phyloP scores from a whole-genome alignment of 2,329 filamentous ascomycete species.

The Zelopaecilomyces penicillatus region DNA sequence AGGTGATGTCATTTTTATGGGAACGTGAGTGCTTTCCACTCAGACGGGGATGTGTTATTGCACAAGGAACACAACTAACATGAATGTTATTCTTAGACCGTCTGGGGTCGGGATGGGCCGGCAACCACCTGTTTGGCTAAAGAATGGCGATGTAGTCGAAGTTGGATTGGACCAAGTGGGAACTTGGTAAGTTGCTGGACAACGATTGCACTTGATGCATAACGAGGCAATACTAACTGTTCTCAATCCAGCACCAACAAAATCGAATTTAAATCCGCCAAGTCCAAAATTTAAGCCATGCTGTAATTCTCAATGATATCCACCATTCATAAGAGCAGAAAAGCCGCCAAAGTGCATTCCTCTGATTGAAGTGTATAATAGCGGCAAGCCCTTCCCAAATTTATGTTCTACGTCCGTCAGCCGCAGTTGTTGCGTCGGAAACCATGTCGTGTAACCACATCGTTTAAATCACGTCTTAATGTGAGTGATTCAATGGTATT shows the following conservation, averaged over 20 bases:
- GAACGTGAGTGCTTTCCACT: constrained; percentile 38
- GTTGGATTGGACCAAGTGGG: constrained; percentile 60
- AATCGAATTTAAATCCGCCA: constrained; percentile 21
- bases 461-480: too few species aligned
- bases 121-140: constrained; percentile 58
- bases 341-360: too few species aligned
- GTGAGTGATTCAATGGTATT: too few species aligned
- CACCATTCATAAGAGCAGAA: too few species aligned
- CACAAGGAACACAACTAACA: constrained; percentile 1
- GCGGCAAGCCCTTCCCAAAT: too few species aligned
- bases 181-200: constrained; percentile 32
- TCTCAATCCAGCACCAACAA: constrained; percentile 18
- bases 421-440: too few species aligned
- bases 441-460: too few species aligned
- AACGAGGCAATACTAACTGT: background rate
- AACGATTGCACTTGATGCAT: background rate
- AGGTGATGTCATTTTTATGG: constrained; percentile 59
- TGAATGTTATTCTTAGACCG: constrained; percentile 29
- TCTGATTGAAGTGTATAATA: too few species aligned
- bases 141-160: constrained; percentile 62
- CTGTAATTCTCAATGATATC: too few species aligned
- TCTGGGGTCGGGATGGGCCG: constrained; percentile 64
- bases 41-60: background rate
- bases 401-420: too few species aligned
- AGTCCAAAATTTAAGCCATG: constrained; percentile 19